Conservation (phyloP, 768 basidiomycete genomes). For the Xerocomellus chrysenteron region DNA sequence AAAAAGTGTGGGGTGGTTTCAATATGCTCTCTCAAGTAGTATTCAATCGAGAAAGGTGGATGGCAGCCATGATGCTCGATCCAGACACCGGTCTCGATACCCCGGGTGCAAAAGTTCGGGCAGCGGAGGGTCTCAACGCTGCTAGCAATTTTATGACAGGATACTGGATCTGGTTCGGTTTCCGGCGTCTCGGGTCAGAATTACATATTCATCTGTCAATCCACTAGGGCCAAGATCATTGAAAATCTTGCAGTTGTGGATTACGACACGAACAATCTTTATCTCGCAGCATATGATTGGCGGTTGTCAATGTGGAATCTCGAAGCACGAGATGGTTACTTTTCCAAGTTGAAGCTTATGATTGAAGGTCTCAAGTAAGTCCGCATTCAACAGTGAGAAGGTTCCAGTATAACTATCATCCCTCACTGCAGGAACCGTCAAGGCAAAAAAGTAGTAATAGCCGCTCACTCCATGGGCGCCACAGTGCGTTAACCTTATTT, state of each 20-base stretch:
- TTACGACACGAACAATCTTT: constrained; percentile 89
- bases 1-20: constrained; percentile 78
- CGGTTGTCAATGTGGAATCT: constrained; percentile 84
- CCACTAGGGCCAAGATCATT: constrained; percentile 78
- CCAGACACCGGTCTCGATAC: constrained; percentile 90
- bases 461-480: constrained; percentile 85
- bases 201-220: background rate
- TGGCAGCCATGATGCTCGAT: constrained; percentile 87
- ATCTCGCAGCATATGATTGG: constrained; percentile 91
- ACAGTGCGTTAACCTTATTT: constrained; percentile 47
- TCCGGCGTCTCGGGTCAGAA: background rate
- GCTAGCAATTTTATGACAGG: constrained; percentile 85
- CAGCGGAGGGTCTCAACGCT: constrained; percentile 90
- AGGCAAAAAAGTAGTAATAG: constrained; percentile 76
- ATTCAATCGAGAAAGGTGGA: constrained; percentile 87
- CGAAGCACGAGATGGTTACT: constrained; percentile 88
- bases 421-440: constrained; percentile 53
- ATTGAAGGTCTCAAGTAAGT: constrained; percentile 78
- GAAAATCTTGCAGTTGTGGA: constrained; percentile 92
- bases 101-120: constrained; percentile 78
- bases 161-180: constrained; percentile 86
- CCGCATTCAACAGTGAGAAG: background rate
- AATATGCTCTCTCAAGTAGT: constrained; percentile 82
- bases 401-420: background rate
- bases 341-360: constrained; percentile 74